Base-by-base conservation (phyloP, 2,329 filamentous ascomycete genomes). In the Xylaria sp. region DNA sequence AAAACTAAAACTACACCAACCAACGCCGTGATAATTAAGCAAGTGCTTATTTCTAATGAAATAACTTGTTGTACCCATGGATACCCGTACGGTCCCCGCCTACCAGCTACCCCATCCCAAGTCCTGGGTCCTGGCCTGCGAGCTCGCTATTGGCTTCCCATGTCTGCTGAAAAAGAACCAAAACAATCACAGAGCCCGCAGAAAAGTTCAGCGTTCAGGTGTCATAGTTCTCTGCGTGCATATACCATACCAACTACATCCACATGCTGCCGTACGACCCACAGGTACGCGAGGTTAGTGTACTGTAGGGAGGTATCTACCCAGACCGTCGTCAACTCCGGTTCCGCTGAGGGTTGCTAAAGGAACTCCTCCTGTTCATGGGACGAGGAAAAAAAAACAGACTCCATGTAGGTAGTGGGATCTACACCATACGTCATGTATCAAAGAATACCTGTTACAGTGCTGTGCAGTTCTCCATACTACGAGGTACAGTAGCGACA, bases 131-230 rank as follows among this genome's bases (percentile, higher is more conserved):
- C 65, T 58, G 61, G 61, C 42, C 60, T 53, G 29, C 21, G 42
- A 25, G 54, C 47, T 53, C 25, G 47, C 21, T 50, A 70, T 70
- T 70, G 69, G 69, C 54, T 70, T 66, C 65, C 65, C 65, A 63
- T 60, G 40, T 51, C 59, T 65, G 66, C 69, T 69, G 65, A 69
- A 70, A 70, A 62, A 48, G 25, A 27, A 54, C 58, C 40, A 53
- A 25, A 63, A 27, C 21, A 40, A 55, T 25, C 21, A 18, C 27
- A 44, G 37, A 35, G n/a, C 23, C 55, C 55, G 54, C 44, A 54
- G 27, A 53, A 57, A 32, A 37, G 54, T 60, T 64, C 68, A 65
- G 58, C 64, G 25, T 70, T 70, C 69, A 70, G 69, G 69, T 63
- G 69, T 69, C 68, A 63, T 68, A 48, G 57, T 70, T 68, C 53